Conservation (phyloP, 257 asterid species). For the Plantago elongata region DNA sequence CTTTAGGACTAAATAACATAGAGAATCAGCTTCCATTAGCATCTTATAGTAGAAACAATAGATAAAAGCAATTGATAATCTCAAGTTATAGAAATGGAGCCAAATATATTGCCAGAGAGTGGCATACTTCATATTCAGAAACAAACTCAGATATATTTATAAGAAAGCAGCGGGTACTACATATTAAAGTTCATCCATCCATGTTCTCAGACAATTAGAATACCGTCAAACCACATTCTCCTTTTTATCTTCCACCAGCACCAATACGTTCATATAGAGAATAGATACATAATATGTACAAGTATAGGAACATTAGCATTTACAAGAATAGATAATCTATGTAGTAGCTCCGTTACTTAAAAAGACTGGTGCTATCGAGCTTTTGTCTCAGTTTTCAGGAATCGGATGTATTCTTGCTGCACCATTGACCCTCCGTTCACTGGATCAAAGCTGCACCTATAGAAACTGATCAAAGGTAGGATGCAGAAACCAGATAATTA, state of each 20-base stretch:
- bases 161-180: too few species aligned
- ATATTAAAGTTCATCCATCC: too few species aligned
- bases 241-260: slow-evolving; percentile 5
- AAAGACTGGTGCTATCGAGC: slow-evolving; percentile 28
- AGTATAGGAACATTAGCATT: slow-evolving; percentile 2
- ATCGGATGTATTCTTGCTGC: slow-evolving; percentile 65
- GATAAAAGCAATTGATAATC: too few species aligned
- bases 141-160: too few species aligned
- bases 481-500: slow-evolving; percentile 4
- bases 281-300: slow-evolving; percentile 19
- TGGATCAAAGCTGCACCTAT: slow-evolving; percentile 79
- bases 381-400: slow-evolving; percentile 58
- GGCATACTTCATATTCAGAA: too few species aligned
- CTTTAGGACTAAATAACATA: too few species aligned
- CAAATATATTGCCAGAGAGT: too few species aligned
- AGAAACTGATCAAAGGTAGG: slow-evolving; percentile 49
- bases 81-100: too few species aligned
- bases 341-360: not conserved
- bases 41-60: too few species aligned
- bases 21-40: too few species aligned
- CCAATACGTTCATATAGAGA: slow-evolving; percentile 2
- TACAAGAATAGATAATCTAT: not conserved
- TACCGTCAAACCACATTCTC: not conserved
- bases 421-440: slow-evolving; percentile 83
- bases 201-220: too few species aligned